Conservation (phyloP, 805 yeast species). For the Teunomyces aglyptinius region DNA sequence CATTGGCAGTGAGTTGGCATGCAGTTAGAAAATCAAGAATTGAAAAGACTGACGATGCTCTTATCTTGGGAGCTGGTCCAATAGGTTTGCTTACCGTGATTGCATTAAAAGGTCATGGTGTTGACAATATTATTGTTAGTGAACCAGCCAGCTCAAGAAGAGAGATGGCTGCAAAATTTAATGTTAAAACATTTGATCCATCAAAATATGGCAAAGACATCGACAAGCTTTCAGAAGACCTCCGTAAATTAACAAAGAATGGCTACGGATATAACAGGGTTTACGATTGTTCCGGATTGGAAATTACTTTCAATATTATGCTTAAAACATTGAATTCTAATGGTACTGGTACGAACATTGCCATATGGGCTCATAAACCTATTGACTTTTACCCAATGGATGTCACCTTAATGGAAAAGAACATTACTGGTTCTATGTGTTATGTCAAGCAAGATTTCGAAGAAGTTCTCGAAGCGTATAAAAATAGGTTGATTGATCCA, state of each 20-base stretch:
- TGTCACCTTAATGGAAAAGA: conserved; percentile 4
- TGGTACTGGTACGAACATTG: conserved; percentile 6
- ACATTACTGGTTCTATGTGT: conserved; percentile 4
- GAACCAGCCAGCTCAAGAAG: conserved; percentile 3
- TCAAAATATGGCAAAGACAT: not conserved
- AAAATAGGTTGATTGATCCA: not conserved
- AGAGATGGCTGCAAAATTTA: conserved; percentile 4
- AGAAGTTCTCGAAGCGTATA: conserved; percentile 4
- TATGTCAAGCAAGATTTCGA: conserved; percentile 5
- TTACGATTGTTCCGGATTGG: conserved; percentile 5
- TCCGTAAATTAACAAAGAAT: not conserved
- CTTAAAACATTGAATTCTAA: conserved; percentile 1
- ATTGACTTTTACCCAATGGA: conserved; percentile 6
- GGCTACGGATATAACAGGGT: conserved; percentile 1
- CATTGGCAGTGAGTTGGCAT: conserved; percentile 6
- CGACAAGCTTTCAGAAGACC: not conserved
- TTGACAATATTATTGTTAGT: not conserved
- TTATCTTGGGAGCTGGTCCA: conserved; percentile 5
- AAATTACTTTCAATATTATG: conserved; percentile 2
- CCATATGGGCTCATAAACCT: conserved; percentile 4
- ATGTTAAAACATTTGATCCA: conserved; percentile 3
- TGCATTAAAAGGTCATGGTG: conserved; percentile 4
- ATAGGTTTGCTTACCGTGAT: conserved; percentile 3
- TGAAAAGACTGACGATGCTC: not conserved
- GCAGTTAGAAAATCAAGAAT: not conserved